Evolutionary conservation across 352 stramenopile species (phyloP).

Genomic region (Pythium coloratum): DNA sequence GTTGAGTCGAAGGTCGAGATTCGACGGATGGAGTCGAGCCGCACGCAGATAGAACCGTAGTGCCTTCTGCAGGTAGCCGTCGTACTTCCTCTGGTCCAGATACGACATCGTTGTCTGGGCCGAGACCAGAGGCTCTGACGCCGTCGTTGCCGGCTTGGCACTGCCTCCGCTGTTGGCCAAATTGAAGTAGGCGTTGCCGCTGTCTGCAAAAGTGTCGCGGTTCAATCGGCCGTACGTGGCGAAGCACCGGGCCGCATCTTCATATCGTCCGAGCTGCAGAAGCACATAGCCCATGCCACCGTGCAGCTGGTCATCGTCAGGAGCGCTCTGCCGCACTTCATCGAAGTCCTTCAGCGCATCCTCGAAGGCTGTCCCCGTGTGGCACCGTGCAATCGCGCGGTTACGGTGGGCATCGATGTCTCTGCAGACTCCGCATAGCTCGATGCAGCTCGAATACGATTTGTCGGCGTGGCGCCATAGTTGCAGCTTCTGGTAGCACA

Average conservation of each 20-base stretch:
- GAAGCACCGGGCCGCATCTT: constrained; percentile 63
- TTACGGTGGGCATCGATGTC: constrained; percentile 65
- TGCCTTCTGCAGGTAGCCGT: constrained; percentile 45
- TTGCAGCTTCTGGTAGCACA: constrained; percentile 67
- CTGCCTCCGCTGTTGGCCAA: constrained; percentile 36
- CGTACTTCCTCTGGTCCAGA: constrained; percentile 43
- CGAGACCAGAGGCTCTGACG: constrained; percentile 10
- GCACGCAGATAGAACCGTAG: constrained; percentile 73
- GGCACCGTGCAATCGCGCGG: constrained; percentile 60
- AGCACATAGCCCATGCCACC: constrained; percentile 63
- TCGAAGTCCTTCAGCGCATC: constrained; percentile 67
- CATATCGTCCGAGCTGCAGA: constrained; percentile 67
- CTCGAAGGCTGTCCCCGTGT: constrained; percentile 43
- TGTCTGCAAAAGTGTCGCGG: constrained; percentile 67
- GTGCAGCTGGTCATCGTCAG: constrained; percentile 72
- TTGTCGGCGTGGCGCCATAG: constrained; percentile 65
- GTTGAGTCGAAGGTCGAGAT: constrained; percentile 62
- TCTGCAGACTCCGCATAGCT: constrained; percentile 34
- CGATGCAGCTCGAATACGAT: constrained; percentile 61
- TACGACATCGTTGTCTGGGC: background rate
- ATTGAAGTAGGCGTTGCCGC: constrained; percentile 79
- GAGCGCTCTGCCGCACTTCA: constrained; percentile 59
- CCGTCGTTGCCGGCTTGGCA: background rate
- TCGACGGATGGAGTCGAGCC: constrained; percentile 57
- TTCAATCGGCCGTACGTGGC: constrained; percentile 57